Evolutionary conservation across 1,284 basidiomycete species (phyloP).

Genomic region (Chalciporus sp.): DNA sequence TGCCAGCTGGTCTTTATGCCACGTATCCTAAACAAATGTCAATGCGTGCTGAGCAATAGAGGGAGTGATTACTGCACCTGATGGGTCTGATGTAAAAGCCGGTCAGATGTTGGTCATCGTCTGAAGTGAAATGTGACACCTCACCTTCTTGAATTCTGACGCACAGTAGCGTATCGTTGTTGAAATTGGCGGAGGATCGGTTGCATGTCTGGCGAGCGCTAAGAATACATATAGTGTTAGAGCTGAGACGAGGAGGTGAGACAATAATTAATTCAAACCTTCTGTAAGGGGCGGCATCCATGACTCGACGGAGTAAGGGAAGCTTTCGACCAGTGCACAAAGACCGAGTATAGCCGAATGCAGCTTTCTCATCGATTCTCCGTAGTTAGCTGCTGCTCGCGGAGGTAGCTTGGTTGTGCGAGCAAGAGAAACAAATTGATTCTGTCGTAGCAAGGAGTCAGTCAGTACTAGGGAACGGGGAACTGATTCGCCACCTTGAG

Average conservation of each 20-base stretch:
- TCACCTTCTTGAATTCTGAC: slow-evolving; percentile 85
- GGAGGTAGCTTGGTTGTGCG: slow-evolving; percentile 68
- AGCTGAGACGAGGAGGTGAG: not conserved
- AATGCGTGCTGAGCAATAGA: slow-evolving; percentile 3
- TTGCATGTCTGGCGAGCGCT: slow-evolving; percentile 81
- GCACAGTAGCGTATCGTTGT: slow-evolving; percentile 89
- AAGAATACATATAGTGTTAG: slow-evolving; percentile 27
- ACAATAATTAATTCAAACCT: slow-evolving; percentile 40
- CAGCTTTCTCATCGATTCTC: slow-evolving; percentile 72
- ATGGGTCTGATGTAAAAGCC: slow-evolving; percentile 53
- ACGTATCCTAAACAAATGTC: slow-evolving; percentile 67
- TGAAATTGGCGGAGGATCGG: slow-evolving; percentile 91
- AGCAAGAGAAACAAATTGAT: slow-evolving; percentile 75
- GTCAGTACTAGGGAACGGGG: not conserved
- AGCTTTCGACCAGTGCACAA: slow-evolving; percentile 80
- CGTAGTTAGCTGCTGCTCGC: slow-evolving; percentile 73
- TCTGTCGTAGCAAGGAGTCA: slow-evolving; percentile 44
- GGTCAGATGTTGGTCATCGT: slow-evolving; percentile 17
- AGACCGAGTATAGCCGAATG: slow-evolving; percentile 93
- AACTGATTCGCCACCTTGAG: slow-evolving; percentile 62
- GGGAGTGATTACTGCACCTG: slow-evolving; percentile 50
- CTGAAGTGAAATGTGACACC: slow-evolving; percentile 20
- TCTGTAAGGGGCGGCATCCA: slow-evolving; percentile 81
- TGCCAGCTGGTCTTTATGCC: slow-evolving; percentile 87
- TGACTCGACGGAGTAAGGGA: slow-evolving; percentile 76